Evolutionary conservation across 352 stramenopile genomes (phyloP), one percentile per base, ranked within the genome.

Genomic region (Globisporangium yorkense): DNA sequence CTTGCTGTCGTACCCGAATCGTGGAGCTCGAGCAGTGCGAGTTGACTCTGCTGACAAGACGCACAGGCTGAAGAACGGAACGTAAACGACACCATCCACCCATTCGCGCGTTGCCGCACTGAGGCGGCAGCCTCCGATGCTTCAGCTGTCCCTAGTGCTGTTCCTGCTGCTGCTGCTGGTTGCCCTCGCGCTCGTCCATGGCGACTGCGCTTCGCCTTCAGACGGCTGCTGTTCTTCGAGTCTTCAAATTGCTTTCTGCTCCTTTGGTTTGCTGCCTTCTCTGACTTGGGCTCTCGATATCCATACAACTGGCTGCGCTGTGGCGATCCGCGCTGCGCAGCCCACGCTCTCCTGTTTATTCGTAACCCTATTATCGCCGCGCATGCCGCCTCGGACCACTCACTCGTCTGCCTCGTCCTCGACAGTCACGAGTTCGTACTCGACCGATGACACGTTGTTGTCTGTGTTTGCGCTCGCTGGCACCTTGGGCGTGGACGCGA

Each of bases 381-480:
- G 3, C 12, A 12, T 43, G 10, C 9, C 43, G 12, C 18, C 20
- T 21, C 20, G 27, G 4, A 20, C 8, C 5, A 4, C 41, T 67
- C 58, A 65, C 62, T 91, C 72, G 20, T 79, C 80, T 4, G 57
- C 51, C 1, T 54, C 45, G 35, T 91, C 72, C 21, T 92, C 80
- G 0, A 89, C 76, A n/a, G 77, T 84, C 41, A 93, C 81, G 33
- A 93, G 71, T 63, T 93, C 85, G 63, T 95, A 95, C 65, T 95
- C 85, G 54, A 95, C 60, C 9, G 71, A 61, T 0, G 85, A 95
- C 27, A 95, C 75, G 51, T 95, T 82, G 67, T 92, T 90, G 24
- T 72, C 53, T 18, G 62, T 75, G 61, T 89, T 80, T 24, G 80
- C 50, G 5, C 51, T 72, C 1, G 66, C 45, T 27, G 85, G 85